Evolutionary conservation across 768 basidiomycete species (phyloP).

Genomic region (Hericium coralloides): DNA sequence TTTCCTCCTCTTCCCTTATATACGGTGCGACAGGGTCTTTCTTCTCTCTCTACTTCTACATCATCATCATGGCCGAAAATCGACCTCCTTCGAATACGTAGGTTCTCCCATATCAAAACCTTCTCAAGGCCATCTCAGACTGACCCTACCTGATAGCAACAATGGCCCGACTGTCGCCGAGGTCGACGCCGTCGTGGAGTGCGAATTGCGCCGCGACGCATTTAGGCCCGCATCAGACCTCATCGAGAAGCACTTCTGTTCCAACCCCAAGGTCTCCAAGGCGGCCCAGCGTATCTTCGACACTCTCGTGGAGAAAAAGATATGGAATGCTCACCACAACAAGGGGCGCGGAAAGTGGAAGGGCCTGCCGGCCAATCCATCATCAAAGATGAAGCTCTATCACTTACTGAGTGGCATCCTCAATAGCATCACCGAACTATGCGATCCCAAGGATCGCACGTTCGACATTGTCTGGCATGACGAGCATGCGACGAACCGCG

Average conservation of each 20-base stretch:
- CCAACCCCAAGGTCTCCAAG: background rate
- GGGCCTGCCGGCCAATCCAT: background rate
- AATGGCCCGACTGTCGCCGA: background rate
- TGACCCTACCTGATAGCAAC: too few species aligned
- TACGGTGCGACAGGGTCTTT: too few species aligned
- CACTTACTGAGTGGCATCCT: background rate
- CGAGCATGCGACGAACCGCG: background rate
- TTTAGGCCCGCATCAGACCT: background rate
- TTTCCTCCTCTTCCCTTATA: too few species aligned
- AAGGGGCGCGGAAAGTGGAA: background rate
- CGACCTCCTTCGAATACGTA: too few species aligned
- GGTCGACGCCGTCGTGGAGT: background rate
- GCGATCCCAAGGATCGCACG: background rate
- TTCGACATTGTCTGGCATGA: background rate
- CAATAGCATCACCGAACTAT: background rate
- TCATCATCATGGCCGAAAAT: too few species aligned
- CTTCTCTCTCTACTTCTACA: too few species aligned
- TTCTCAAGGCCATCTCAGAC: too few species aligned
- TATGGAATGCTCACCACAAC: background rate
- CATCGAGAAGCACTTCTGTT: background rate
- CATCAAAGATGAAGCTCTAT: background rate
- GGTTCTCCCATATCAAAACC: too few species aligned
- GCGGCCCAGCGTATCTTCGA: background rate
- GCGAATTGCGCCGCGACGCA: background rate
- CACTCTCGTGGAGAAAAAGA: background rate